Evolutionary conservation across 345 rosid species (phyloP).

Genomic region (Firmiana major): DNA sequence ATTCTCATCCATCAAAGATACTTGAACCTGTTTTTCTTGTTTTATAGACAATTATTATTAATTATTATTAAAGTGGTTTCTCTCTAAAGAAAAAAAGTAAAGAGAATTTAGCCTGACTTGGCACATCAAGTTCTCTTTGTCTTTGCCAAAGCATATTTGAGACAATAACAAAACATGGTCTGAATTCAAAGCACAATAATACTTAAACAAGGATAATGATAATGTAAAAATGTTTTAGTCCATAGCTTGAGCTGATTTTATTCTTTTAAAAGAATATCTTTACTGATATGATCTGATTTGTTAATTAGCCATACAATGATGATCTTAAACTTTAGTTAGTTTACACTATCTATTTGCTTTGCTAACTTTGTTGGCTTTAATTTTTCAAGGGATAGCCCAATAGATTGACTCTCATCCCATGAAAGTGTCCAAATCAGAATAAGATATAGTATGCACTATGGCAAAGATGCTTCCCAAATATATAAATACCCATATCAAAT

Average conservation of each 20-base stretch:
- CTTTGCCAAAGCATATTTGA: neutral
- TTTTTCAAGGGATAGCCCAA: slow-evolving; percentile 1
- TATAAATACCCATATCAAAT: too few species aligned
- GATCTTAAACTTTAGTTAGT: neutral
- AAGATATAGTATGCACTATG: too few species aligned
- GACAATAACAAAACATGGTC: neutral
- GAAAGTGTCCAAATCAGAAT: neutral
- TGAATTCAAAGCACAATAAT: neutral
- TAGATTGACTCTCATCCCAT: slow-evolving; percentile 4
- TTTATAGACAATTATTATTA: too few species aligned
- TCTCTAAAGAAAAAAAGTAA: neutral
- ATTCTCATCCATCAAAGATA: neutral
- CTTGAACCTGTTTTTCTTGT: neutral
- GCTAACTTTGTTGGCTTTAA: neutral
- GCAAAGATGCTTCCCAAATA: neutral
- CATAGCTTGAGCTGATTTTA: neutral
- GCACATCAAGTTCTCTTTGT: too few species aligned
- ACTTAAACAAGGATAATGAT: neutral
- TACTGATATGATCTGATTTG: neutral
- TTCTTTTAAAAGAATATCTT: neutral
- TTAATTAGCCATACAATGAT: slow-evolving; percentile 11
- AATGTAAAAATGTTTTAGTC: neutral
- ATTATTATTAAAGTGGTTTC: neutral
- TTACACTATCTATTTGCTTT: neutral
- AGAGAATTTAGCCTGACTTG: neutral